Percentiles rank a stretch among this genome's conserved stretches.
Evolutionary conservation across 2,329 filamentous ascomycete genomes (phyloP).

Genomic region (Sordariomycetes sp.): DNA sequence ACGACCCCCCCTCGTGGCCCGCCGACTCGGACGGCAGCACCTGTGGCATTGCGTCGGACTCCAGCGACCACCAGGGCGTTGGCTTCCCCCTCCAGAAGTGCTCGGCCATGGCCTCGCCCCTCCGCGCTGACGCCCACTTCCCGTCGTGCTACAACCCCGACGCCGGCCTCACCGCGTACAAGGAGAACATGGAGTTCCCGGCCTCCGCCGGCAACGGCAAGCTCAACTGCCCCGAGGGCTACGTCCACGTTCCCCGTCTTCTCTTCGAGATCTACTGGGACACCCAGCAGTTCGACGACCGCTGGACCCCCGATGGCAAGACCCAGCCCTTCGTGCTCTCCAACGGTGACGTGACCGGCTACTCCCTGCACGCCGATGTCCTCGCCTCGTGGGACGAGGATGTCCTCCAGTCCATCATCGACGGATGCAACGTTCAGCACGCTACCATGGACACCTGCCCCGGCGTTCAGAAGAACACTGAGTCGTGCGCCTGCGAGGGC

Average conservation of each 20-base stretch:
- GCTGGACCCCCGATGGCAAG: conserved; percentile 41
- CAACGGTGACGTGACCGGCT: conserved; percentile 61
- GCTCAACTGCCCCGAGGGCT: conserved; percentile 43
- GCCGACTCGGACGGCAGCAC: conserved; percentile 39
- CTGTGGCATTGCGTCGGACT: conserved; percentile 43
- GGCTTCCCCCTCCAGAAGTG: conserved; percentile 65
- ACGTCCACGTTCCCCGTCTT: conserved; percentile 43
- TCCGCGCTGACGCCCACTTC: conserved; percentile 59
- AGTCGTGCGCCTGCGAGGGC: conserved; percentile 38
- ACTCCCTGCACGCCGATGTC: conserved; percentile 63
- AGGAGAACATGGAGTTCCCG: conserved; percentile 59
- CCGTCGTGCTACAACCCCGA: conserved; percentile 64
- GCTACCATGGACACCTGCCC: conserved; percentile 53
- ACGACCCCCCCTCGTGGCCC: conserved; percentile 40
- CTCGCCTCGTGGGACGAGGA: conserved; percentile 60
- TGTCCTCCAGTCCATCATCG: conserved; percentile 55
- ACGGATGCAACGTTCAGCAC: conserved; percentile 52
- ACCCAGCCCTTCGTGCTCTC: conserved; percentile 56
- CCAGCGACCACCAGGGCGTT: conserved; percentile 43
- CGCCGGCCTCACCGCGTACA: conserved; percentile 46
- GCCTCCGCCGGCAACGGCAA: conserved; percentile 30
- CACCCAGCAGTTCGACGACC: conserved; percentile 37
- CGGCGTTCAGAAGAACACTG: conserved; percentile 40
- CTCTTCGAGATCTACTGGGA: conserved; percentile 53
- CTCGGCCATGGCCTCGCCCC: conserved; percentile 48